Conservation (phyloP, 2,329 filamentous ascomycete species). For the Elsinoe ampelina region DNA sequence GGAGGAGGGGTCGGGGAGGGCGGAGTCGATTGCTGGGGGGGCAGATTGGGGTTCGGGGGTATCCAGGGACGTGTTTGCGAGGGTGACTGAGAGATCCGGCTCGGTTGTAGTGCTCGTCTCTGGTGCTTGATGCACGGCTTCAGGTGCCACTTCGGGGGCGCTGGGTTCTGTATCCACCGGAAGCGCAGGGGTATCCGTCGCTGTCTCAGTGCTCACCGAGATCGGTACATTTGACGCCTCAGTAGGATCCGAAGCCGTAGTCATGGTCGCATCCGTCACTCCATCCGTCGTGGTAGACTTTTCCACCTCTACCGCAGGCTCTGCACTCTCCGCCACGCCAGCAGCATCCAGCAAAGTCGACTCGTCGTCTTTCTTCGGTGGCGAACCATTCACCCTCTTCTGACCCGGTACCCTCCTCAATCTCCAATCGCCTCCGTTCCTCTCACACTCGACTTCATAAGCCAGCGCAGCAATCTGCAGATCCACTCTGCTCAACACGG, state of each 20-base stretch:
- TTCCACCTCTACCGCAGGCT: neutral
- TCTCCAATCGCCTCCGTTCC: constrained; percentile 82
- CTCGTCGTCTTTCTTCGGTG: constrained; percentile 38
- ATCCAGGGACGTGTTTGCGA: constrained; percentile 17
- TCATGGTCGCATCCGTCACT: neutral
- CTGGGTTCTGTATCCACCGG: too few species aligned
- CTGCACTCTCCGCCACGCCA: neutral
- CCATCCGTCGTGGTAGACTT: constrained; percentile 11
- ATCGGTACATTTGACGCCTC: neutral
- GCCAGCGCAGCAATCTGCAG: constrained; percentile 80
- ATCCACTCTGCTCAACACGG: constrained; percentile 81
- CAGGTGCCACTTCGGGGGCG: too few species aligned
- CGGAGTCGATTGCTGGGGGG: constrained; percentile 21
- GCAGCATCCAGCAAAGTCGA: neutral
- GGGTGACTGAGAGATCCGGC: neutral
- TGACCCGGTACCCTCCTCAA: constrained; percentile 70
- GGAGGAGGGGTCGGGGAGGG: constrained; percentile 13
- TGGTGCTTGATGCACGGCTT: too few species aligned
- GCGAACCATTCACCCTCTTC: constrained; percentile 63
- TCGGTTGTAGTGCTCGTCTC: neutral
- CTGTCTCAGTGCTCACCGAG: neutral
- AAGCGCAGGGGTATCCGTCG: too few species aligned
- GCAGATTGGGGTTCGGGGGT: constrained; percentile 20
- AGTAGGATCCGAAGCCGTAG: neutral
- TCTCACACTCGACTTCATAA: constrained; percentile 89